Evolutionary conservation across 2,329 filamentous ascomycete genomes (phyloP), one percentile per base, ranked within the genome.

Genomic region (Pseudogymnoascus sp.): DNA sequence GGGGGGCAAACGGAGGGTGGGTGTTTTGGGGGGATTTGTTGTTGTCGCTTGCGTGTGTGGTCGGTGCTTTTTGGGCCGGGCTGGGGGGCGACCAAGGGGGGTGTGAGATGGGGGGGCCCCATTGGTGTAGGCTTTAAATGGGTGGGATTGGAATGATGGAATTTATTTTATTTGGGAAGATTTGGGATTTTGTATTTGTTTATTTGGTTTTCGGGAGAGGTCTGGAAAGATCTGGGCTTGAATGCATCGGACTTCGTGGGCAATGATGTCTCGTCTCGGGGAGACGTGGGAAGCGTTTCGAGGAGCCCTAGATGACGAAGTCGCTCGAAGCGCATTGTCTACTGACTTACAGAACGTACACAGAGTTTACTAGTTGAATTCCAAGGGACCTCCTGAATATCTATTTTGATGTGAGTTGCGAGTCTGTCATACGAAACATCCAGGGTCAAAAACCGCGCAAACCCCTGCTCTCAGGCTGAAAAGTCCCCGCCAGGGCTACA

Each of bases 331-430:
- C 25, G 46, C 46, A 56, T 34, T 56, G n/a, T 56, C 25, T 31
- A 56, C 46, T 16, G 46, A 12, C 5, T 18, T 56, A 34, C n/a
- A 56, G 25, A 31, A 34, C 6, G 8, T 12, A 31, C 25, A 56
- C 12, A 5, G 25, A 56, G 4, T 18, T 56, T 56, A 2, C 46
- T 34, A 18, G 25, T 10, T 31, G 25, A 12, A 31, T 56, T 8
- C 46, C n/a, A 56, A 56, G 25, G 46, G 46, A 31, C 46, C 46
- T 56, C 46, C 46, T 56, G 46, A 56, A 56, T 56, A 56, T 56
- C 46, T 31, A 34, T 56, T 53, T 12, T 34, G 46, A 56, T 31
- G 14, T 28, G n/a, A 18, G 46, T 56, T 56, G 25, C 25, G 25
- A 34, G 25, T 34, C 4, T 10, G 14, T 18, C 25, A 56, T 56